Base-by-base conservation (phyloP, 1,284 basidiomycete genomes). In the Marasmius sp. region DNA sequence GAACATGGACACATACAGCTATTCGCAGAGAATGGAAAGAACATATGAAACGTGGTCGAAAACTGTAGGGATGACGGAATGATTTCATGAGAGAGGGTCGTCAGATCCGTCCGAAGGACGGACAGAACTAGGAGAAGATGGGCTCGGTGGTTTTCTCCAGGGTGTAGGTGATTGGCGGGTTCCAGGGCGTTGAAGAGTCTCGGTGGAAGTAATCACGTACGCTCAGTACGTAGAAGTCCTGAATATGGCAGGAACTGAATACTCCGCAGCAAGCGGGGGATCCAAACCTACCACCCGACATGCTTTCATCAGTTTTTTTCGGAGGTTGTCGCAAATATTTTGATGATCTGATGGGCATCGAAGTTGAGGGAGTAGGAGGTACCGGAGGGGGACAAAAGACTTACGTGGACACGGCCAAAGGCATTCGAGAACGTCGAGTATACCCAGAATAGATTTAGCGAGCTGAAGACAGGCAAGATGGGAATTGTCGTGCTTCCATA, bases 381-480 rank as follows among this genome's bases (percentile, higher is more conserved):
- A 16, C 56, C 11, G 16, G 16, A 58, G 33, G 27, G 51, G 6
- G 36, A n/a, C 34, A n/a, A n/a, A 34, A 64, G 18, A 72, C 84
- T 70, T 71, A 90, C 89, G 75, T 59, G 78, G 75, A 69, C 86
- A 91, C 5, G 88, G 89, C 90, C 90, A 93, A 38, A 92, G 75
- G 20, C 77, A 80, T 66, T 85, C 87, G 70, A 91, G 79, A 22
- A 85, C 82, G 62, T 92, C 88, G 36, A 90, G 76, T 4, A 86
- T 81, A 8, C 81, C 72, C 20, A 91, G 75, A 63, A 92, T 83
- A 0, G 80, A 77, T 69, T 89, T 88, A 6, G 82, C 89, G 11
- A 92, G 78, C 45, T 88, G 82, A n/a, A 92, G 74, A 14, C 88
- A 86, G 52, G 82, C 79, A 53, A 79, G 71, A 36, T 90, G 75